Percentiles rank a stretch among this genome's conserved stretches.
These are phyloP conservation scores for Dipodascopsis uninucleata DNA, from an alignment of 805 yeast species.

Conservation along the genomic window DNA sequence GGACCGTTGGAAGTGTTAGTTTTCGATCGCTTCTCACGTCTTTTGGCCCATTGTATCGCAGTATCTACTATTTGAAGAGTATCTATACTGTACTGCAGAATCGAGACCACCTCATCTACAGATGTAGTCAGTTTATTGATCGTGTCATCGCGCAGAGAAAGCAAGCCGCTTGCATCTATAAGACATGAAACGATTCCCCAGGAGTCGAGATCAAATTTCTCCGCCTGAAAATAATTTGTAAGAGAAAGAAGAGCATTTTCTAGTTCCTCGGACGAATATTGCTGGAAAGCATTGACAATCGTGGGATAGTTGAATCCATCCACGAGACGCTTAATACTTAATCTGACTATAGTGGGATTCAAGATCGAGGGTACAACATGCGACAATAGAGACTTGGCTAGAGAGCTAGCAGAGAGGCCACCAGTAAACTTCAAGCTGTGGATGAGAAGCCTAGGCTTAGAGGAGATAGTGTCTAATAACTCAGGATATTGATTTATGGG, in stretches of 20 bases:
- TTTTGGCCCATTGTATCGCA: conserved; percentile 9
- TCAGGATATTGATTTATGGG: conserved; percentile 58
- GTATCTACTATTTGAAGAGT: conserved; percentile 20
- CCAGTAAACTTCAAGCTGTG: conserved; percentile 5
- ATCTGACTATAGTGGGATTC: background rate
- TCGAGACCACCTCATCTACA: conserved; percentile 11
- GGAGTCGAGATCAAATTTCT: conserved; percentile 1
- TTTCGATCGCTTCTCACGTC: background rate
- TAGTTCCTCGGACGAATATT: conserved; percentile 5
- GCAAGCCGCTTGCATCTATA: conserved; percentile 20
- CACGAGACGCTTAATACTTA: conserved; percentile 3
- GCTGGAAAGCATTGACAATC: conserved; percentile 6
- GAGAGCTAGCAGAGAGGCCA: conserved; percentile 2
- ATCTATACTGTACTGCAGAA: conserved; percentile 18
- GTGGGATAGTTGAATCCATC: conserved; percentile 12
- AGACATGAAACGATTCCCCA: conserved; percentile 20
- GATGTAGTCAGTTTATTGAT: conserved; percentile 5
- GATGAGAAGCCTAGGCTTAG: background rate
- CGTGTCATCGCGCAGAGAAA: conserved; percentile 9
- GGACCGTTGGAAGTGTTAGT: too few species aligned
- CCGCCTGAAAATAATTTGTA: background rate
- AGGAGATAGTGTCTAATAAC: conserved; percentile 50
- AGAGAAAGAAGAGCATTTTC: conserved; percentile 6
- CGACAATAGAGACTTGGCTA: conserved; percentile 2
- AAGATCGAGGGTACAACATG: too few species aligned